Evolutionary conservation across 2,329 filamentous ascomycete genomes (phyloP), one percentile per base, ranked within the genome.

Genomic region (Hypoxylon sp.): DNA sequence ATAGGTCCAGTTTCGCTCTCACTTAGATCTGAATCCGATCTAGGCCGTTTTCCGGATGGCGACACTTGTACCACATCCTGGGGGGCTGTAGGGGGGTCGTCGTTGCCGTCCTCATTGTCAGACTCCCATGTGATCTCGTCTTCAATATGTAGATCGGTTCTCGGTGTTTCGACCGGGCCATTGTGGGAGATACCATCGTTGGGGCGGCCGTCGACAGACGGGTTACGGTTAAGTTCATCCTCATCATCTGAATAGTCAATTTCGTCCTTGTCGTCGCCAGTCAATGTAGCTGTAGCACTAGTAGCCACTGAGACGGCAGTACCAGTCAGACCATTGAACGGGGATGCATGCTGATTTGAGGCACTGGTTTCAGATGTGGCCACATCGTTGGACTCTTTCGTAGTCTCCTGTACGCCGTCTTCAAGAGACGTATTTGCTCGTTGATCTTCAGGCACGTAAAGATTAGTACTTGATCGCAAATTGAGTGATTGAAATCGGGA

Each of bases 41-140:
- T 69, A 47, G 62, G 54, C 48, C 75, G 70, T 65, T 76, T 76
- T 39, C 68, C 68, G 58, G 70, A 69, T 59, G 74, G 71, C 71
- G 74, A 76, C 75, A 76, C 75, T 76, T 75, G 75, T 75, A 71
- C 72, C 65, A 70, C 67, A 67, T 65, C 54, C 52, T 69, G 70
- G 41, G 69, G 58, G 61, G 68, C 59, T 47, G 62, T 55, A 4
- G 44, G 50, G 19, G 32, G 65, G 59, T 59, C 67, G 22, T 65
- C 62, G 39, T 70, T 58, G 34, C 48, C 58, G 28, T 74, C 73
- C 52, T 75, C 74, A 24, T 74, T 67, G 1, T 76, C 74, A 6
- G 75, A 76, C 65, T 76, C 75, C 75, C 75, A 76, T 1, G 74
- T 76, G 57, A 74, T 75, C 59, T 75, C 74, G 43, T 74, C 72